Base-by-base conservation (phyloP, 2,329 filamentous ascomycete genomes). In the Trichoderma hamatum region DNA sequence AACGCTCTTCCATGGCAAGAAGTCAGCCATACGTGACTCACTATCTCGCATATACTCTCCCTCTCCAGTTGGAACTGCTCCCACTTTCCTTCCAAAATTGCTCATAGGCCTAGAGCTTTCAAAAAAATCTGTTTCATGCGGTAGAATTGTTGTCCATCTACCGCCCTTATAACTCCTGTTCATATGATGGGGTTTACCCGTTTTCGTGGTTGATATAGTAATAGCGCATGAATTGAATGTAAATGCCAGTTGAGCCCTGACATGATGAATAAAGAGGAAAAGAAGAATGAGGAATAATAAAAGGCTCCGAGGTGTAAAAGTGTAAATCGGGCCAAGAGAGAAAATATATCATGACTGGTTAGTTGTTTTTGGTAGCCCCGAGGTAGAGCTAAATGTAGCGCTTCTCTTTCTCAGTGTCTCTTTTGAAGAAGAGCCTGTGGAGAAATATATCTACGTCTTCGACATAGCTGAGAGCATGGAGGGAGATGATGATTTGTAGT, bases 121-220 rank as follows among this genome's bases (percentile, higher is more conserved):
- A 49, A 43, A 43, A 43, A 43, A 55, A 21, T 58, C 36, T 51
- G 52, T 67, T 59, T 36, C 64, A 43, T 59, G 64, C 54, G 54
- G 49, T 67, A 59, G 30, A n/a, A n/a, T 28, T 49, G 21, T 67
- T 30, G n/a, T 46, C 54, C 64, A 21, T 67, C 64, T 67, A 67
- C 64, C 64, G 54, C 64, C 54, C 63, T 43, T 67, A 49, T 58
- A 67, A 67, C 64, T 67, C 64, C 64, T 67, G 36, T 36, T 67
- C 54, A n/a, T 49, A 67, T 51, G 54, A 30, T 43, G 54, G 28
- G 34, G 21, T 36, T 30, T 28, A 43, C 24, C 64, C 54, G 32
- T 58, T 67, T 67, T 43, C 54, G 64, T 59, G 21, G 39, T 59
- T 67, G 64, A 51, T 51, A 21, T 67, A 51, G 64, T 24, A 59